Conservation (phyloP, 2,329 filamentous ascomycete genomes). For the Paraphoma sp. region DNA sequence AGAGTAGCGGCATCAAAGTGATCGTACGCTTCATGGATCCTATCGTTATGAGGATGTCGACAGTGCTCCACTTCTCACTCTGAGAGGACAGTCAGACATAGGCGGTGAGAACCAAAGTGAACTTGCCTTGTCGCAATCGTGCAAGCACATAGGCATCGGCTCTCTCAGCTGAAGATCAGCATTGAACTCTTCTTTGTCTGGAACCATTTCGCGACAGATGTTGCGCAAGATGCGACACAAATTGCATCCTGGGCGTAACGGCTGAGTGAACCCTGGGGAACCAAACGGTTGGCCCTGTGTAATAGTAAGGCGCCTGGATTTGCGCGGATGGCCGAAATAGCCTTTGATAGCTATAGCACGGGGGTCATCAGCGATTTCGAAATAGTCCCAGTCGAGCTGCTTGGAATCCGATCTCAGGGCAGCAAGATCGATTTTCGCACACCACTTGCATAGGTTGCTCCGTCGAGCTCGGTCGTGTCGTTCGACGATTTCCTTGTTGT, state of each 20-base stretch:
- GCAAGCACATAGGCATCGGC: not conserved
- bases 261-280: not conserved
- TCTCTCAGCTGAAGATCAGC: not conserved
- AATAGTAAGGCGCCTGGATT: not conserved
- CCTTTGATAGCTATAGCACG: not conserved
- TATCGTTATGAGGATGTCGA: not conserved
- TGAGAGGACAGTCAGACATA: not conserved
- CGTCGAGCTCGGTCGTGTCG: not conserved
- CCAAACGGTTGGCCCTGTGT: not conserved
- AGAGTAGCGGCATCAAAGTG: not conserved
- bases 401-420: not conserved
- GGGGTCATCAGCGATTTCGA: not conserved
- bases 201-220: not conserved
- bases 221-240: not conserved
- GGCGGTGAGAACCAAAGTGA: not conserved
- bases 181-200: not conserved
- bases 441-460: not conserved
- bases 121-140: not conserved
- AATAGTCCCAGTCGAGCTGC: not conserved
- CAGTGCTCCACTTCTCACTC: not conserved
- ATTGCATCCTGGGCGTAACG: not conserved
- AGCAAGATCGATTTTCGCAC: not conserved
- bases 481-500: not conserved
- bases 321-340: not conserved
- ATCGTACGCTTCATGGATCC: not conserved